Conservation (phyloP, 163 green algal species). For the Prototheca cutis region DNA sequence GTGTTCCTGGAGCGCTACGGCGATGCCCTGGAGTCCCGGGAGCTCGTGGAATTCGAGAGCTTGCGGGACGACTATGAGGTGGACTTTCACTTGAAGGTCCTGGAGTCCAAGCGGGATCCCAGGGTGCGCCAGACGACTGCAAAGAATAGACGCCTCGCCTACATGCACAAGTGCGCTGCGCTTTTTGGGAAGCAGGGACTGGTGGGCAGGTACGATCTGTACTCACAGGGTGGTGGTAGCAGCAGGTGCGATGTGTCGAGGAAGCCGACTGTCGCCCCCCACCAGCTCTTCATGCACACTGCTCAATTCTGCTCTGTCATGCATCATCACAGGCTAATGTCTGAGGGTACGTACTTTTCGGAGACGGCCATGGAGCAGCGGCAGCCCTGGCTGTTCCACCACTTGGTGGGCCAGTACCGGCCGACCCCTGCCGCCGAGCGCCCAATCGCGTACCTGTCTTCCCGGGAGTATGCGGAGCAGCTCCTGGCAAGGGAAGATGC, state of each 20-base stretch:
- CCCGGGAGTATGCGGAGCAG: not conserved
- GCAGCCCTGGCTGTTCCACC: conserved; percentile 34
- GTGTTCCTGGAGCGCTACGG: conserved; percentile 20
- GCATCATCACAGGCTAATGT: conserved; percentile 9
- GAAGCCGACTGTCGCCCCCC: not conserved
- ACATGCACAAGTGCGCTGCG: not conserved
- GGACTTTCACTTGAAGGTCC: conserved; percentile 8
- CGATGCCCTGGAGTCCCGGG: conserved; percentile 9
- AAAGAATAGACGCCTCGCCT: not conserved
- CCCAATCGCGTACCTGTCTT: too few species aligned
- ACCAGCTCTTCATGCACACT: not conserved
- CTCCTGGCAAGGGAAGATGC: not conserved
- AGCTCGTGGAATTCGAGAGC: conserved; percentile 19
- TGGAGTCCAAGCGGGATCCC: not conserved
- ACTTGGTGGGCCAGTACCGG: conserved; percentile 18
- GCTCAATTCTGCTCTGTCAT: too few species aligned
- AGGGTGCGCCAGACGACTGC: not conserved
- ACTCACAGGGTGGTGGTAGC: too few species aligned
- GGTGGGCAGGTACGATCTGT: not conserved
- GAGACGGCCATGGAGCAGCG: conserved; percentile 31
- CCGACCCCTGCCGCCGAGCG: not conserved
- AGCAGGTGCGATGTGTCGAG: too few species aligned
- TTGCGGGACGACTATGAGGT: conserved; percentile 25
- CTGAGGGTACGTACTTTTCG: conserved; percentile 29
- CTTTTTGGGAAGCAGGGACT: not conserved